These are phyloP conservation scores for Pichia inconspicua DNA, from an alignment of 1,139 yeast species.

Conservation along the genomic window DNA sequence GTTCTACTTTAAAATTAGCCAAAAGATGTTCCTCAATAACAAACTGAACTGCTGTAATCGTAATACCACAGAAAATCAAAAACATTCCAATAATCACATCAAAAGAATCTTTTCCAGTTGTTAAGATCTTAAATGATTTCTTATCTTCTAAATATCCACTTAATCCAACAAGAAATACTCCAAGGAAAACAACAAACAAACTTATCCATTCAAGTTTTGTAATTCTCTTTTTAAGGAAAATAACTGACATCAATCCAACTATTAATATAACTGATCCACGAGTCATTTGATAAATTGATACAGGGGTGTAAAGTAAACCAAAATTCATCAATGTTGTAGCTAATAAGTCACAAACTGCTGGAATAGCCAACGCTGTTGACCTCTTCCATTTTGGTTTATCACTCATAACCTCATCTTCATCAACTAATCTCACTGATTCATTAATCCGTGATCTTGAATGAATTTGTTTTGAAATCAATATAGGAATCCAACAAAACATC, in stretches of 20 bases:
- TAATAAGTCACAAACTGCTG: conserved; percentile 62
- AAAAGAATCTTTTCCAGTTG: conserved; percentile 18
- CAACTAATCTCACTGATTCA: background rate
- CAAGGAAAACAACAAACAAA: conserved; percentile 50
- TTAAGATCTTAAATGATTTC: background rate
- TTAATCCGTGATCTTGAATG: background rate
- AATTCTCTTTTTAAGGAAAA: conserved; percentile 51
- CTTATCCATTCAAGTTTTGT: conserved; percentile 64
- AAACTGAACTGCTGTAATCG: conserved; percentile 67
- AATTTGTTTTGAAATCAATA: conserved; percentile 8
- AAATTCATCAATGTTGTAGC: conserved; percentile 72
- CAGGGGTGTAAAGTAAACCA: conserved; percentile 72
- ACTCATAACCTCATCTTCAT: background rate
- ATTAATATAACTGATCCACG: conserved; percentile 71
- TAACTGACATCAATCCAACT: conserved; percentile 65
- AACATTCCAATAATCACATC: conserved; percentile 45
- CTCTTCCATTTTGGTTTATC: conserved; percentile 15
- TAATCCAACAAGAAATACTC: conserved; percentile 66
- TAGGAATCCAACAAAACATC: conserved; percentile 43
- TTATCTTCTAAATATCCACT: conserved; percentile 39
- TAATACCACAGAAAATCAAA: conserved; percentile 54
- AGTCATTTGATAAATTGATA: conserved; percentile 80
- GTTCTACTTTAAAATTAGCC: conserved; percentile 45
- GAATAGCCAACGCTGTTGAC: conserved; percentile 41
- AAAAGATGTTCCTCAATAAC: conserved; percentile 71